phyloP scores from a whole-genome alignment of 2,329 filamentous ascomycete genomes.

The Mycogone perniciosa region DNA sequence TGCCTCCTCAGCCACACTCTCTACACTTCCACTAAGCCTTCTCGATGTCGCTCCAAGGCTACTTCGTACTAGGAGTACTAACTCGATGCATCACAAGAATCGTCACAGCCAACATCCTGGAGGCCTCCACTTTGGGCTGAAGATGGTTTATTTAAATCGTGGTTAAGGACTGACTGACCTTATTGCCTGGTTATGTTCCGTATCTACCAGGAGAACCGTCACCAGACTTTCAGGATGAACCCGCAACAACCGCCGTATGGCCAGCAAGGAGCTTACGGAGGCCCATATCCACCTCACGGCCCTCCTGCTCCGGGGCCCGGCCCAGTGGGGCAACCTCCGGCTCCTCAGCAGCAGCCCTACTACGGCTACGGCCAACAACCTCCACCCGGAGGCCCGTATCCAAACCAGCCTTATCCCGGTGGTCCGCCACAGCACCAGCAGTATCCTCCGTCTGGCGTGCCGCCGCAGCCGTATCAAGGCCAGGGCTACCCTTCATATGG shows the following conservation, averaged over 20 bases:
- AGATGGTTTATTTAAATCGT: not conserved
- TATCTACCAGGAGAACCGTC: not conserved
- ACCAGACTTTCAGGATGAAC: not conserved
- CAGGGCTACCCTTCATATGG: not conserved
- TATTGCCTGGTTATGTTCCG: not conserved
- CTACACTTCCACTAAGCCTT: not conserved
- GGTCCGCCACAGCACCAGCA: not conserved
- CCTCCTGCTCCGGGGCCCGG: not conserved
- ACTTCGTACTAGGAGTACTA: no score
- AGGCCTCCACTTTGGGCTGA: not conserved
- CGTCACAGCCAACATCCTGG: not conserved
- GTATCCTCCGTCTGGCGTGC: not conserved
- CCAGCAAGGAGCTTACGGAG: not conserved
- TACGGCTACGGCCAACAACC: slow-evolving; percentile 1
- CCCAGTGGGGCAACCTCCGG: no score
- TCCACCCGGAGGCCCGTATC: not conserved
- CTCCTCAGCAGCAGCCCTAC: not conserved
- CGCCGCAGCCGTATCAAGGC: not conserved
- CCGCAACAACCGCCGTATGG: slow-evolving; percentile 4
- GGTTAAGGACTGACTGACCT: not conserved
- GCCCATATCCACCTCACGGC: not conserved
- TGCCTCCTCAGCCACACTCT: not conserved
- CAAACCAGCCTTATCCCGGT: not conserved
- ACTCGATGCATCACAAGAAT: no score
- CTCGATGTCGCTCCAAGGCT: not conserved